Evolutionary conservation across 2,329 filamentous ascomycete species (phyloP), one percentile per base, ranked within the genome.

Genomic region (Cladophialophora yegresii): DNA sequence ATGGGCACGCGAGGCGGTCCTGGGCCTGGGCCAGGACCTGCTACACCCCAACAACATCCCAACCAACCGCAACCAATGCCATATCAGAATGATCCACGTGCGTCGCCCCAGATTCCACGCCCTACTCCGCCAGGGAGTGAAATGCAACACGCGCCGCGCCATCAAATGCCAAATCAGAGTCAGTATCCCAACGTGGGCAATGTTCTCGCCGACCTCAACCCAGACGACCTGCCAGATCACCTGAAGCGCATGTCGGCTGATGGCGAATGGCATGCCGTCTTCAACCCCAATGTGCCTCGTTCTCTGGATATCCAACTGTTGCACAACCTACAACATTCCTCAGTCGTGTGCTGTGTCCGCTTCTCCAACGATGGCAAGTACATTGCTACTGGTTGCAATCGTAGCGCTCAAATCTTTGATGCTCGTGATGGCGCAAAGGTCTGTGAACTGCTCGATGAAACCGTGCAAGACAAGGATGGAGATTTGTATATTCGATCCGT

Each of bases 341-440:
- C 93, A 72, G 95, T 99, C 3, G 95, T 99, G 0, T 99, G 95
- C 84, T 99, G 95, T 76, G 95, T 99, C 40, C 87, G 95, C 64
- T 99, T 99, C 82, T 98, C 93, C 76, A 87, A 90, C 61, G 95
- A 99, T 74, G 95, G 95, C 71, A 93, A 96, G 75, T 97, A 91
- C 72, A 90, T 99, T 61, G 95, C 95, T 7, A 99, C 95, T 4
- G 95, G 95, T 50, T 98, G 95, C 83, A 99, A 99, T 78, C 85
- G 93, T 69, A 96, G 92, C n/a, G 95, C 95, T n/a, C 93, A 98
- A 78, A 99, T 99, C 72, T 99, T 95, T 77, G 95, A 99, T 70
- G 93, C 98, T 49, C 84, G 87, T 72, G 90, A 87, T 16, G 95
- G 95, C 62, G 87, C 91, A 71, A 95, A 93, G 76, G 87, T 98